A percentile compares a stretch with the other conserved stretches of the same genome.
Conservation (phyloP, 2,329 filamentous ascomycete genomes). For the Fusarium sambucinum region DNA sequence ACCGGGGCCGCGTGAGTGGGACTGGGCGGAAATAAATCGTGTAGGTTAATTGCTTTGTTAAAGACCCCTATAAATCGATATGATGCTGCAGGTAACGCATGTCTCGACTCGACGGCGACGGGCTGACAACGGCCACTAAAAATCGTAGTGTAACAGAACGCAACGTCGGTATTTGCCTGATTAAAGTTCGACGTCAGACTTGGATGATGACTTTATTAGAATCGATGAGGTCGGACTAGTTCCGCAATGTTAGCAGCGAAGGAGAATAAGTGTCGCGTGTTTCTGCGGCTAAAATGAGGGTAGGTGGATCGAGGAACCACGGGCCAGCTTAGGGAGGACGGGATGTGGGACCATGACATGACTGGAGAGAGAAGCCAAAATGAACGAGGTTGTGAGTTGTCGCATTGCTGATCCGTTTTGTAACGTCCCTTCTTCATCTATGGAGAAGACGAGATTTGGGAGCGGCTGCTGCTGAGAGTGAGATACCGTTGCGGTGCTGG, state of each 20-base stretch:
- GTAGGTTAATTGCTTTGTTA: constrained; percentile 34
- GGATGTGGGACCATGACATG: constrained; percentile 44
- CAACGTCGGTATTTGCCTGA: constrained; percentile 18
- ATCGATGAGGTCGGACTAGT: constrained; percentile 40
- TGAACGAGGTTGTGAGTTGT: constrained; percentile 34
- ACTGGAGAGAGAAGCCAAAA: constrained; percentile 39
- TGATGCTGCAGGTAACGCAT: constrained; percentile 39
- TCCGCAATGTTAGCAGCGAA: constrained; percentile 43
- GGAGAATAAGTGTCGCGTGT: constrained; percentile 45
- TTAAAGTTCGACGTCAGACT: not conserved
- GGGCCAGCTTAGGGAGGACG: constrained; percentile 44
- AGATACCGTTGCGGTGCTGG: constrained; percentile 22
- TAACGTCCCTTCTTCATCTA: constrained; percentile 5
- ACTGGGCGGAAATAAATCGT: constrained; percentile 38
- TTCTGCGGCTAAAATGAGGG: constrained; percentile 47
- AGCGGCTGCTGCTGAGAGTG: constrained; percentile 15
- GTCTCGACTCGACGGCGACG: constrained; percentile 5
- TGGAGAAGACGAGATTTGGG: constrained; percentile 1
- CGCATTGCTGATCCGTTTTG: constrained; percentile 13
- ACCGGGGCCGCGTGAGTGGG: constrained; percentile 40
- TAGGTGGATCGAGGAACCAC: constrained; percentile 44
- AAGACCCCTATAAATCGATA: constrained; percentile 43
- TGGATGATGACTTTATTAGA: constrained; percentile 17
- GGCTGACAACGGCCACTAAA: constrained; percentile 7
- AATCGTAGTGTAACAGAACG: constrained; percentile 22